These are phyloP conservation scores for Arachis hypogaea DNA, from an alignment of 306 rosid species.

Conservation along the genomic window DNA sequence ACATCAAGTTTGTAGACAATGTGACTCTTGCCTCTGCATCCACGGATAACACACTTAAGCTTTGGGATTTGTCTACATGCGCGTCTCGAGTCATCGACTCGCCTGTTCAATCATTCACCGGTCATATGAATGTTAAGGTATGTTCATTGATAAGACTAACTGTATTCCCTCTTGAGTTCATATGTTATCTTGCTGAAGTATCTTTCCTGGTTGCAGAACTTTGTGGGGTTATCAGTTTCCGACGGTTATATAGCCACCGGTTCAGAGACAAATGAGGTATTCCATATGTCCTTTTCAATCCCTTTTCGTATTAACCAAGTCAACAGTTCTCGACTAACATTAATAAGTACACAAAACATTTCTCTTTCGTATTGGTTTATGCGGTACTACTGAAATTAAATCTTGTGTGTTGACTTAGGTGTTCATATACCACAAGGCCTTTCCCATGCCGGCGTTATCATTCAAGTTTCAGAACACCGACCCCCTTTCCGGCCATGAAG, in stretches of 20 bases:
- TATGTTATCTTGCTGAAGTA: constrained; percentile 27
- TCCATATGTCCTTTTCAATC: background rate
- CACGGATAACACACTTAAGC: constrained; percentile 91
- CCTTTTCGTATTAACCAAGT: background rate
- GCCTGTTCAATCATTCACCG: constrained; percentile 78
- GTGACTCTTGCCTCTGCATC: constrained; percentile 81
- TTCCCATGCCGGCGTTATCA: constrained; percentile 94
- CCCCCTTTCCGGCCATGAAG: constrained; percentile 69
- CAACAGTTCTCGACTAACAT: too few relatives aligned
- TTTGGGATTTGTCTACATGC: constrained; percentile 89
- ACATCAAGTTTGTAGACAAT: constrained; percentile 77
- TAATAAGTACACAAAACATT: too few relatives aligned
- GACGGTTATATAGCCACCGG: constrained; percentile 99
- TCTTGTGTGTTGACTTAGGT: constrained; percentile 60
- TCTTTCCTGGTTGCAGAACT: constrained; percentile 70
- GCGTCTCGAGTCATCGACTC: constrained; percentile 80
- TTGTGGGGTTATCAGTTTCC: constrained; percentile 88
- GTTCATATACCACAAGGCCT: constrained; percentile 94
- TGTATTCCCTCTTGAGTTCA: too few relatives aligned
- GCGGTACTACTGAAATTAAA: constrained; percentile 22
- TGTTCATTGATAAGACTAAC: constrained; percentile 16
- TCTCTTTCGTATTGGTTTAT: background rate
- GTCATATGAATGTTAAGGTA: constrained; percentile 96
- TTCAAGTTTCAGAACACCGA: constrained; percentile 82
- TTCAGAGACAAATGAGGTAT: constrained; percentile 97